Evolutionary conservation across 2,329 filamentous ascomycete species (phyloP), one percentile per base, ranked within the genome.

Genomic region (Xylariaceae sp.): DNA sequence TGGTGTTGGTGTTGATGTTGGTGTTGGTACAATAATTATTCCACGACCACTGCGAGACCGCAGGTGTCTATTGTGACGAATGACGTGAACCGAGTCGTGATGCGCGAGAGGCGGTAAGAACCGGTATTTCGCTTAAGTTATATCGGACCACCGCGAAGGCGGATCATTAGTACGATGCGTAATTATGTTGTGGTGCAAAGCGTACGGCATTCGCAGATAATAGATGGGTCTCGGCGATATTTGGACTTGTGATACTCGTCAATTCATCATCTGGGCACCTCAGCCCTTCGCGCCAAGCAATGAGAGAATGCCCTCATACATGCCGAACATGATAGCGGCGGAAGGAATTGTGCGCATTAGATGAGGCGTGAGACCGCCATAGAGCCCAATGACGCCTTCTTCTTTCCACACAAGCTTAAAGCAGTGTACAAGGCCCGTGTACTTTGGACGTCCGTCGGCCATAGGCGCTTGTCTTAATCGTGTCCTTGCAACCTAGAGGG

Each of bases 241-340:
- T 41, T 12, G 10, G 39, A 41, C 9, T 21, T 41, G 39, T n/a
- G 39, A 22, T 18, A 12, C 18, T 22, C 18, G 19, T 22, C 7
- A 22, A 41, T 22, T 51, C 18, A n/a, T 51, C 13, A 22, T 41
- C 29, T 1, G 39, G n/a, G 15, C 34, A 15, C 13, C 59, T 62
- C 61, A 70, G 55, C 63, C 67, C 65, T 67, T 67, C 9, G 63
- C 56, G 46, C 61, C 65, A 13, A 69, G 61, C 2, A 70, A 47
- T 44, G 67, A 68, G 16, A 83, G 70, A 41, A 83, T 82, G 51
- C 74, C 78, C 66, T 84, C 80, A 65, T 84, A 96, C 77, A 94
- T 94, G 71, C 90, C 91, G 70, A 96, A 96, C 88, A 95, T 96
- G 70, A 97, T 95, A 62, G 89, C 91, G 7, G 92, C 91, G 63